phyloP scores from a whole-genome alignment of 108 stramenopile genomes.

The Conticribra guillardii region DNA sequence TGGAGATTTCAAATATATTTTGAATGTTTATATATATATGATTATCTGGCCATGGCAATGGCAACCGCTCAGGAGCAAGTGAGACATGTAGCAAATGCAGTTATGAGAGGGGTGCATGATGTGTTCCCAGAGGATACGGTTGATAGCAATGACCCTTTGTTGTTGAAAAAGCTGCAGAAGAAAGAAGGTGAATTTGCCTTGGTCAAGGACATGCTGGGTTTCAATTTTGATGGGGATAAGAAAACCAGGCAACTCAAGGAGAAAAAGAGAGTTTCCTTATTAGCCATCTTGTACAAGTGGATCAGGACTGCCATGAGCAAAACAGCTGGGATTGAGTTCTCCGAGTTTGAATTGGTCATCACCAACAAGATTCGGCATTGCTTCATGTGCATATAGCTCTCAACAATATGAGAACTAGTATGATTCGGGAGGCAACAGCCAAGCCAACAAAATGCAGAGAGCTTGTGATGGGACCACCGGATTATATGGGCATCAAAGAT shows the following conservation, averaged over 20 bases:
- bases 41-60: conserved; percentile 13
- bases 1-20: not conserved
- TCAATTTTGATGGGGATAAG: conserved; percentile 18
- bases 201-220: conserved; percentile 24
- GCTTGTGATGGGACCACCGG: conserved; percentile 6
- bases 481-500: conserved; percentile 24
- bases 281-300: not conserved
- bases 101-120: conserved; percentile 14
- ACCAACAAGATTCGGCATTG: too few species aligned
- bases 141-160: conserved; percentile 39
- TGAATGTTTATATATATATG: not conserved
- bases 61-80: conserved; percentile 1
- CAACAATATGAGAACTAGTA: not conserved
- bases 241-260: conserved; percentile 16
- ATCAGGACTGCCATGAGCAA: not conserved
- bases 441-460: conserved; percentile 16
- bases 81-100: not conserved
- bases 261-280: not conserved
- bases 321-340: too few species aligned
- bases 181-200: conserved; percentile 11
- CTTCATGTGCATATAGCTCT: conserved; percentile 11
- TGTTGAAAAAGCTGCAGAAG: conserved; percentile 50
- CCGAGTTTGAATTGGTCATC: too few species aligned
- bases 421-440: not conserved
- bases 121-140: conserved; percentile 19